Conservation (phyloP, 208 protist species). For the Vickermania ingenoplastis region DNA sequence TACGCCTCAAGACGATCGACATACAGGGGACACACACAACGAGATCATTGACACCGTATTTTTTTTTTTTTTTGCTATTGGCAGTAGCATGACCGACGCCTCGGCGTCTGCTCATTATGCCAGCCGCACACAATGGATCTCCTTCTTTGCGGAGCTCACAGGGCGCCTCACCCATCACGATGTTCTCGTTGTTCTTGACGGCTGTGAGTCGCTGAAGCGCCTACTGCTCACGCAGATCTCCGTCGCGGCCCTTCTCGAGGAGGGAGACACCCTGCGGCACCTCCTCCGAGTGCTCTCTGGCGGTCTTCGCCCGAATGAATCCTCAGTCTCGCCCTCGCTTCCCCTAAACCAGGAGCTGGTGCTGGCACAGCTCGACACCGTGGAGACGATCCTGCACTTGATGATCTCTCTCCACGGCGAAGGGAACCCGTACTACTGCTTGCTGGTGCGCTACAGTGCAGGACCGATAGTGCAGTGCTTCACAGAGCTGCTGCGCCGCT, state of each 20-base stretch:
- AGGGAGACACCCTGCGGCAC: constrained; percentile 46
- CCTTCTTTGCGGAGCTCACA: constrained; percentile 80
- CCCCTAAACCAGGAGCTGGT: constrained; percentile 45
- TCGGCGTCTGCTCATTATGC: too few relatives aligned
- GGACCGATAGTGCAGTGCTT: constrained; percentile 43
- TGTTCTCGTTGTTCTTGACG: constrained; percentile 61
- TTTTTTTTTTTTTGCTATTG: too few relatives aligned
- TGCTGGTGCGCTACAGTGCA: constrained; percentile 51
- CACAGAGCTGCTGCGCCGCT: constrained; percentile 31
- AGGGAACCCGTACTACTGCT: constrained; percentile 53
- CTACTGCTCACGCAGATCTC: constrained; percentile 60
- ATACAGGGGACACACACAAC: too few relatives aligned
- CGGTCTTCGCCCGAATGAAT: constrained; percentile 20
- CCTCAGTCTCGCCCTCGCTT: constrained; percentile 3
- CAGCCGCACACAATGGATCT: constrained; percentile 71
- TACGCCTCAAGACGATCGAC: too few relatives aligned
- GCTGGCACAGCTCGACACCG: constrained; percentile 47
- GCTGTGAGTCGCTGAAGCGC: constrained; percentile 61
- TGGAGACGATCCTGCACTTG: constrained; percentile 59
- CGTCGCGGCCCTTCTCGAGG: constrained; percentile 65
- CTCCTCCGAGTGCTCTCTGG: constrained; percentile 51
- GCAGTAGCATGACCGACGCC: too few relatives aligned
- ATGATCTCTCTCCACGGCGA: constrained; percentile 60
- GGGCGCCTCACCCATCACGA: constrained; percentile 81
- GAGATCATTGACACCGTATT: too few relatives aligned